A percentile compares a stretch with the other conserved stretches of the same genome.
These are phyloP conservation scores for Rhizoctonia solani DNA, from an alignment of 1,284 basidiomycete genomes.

Conservation along the genomic window DNA sequence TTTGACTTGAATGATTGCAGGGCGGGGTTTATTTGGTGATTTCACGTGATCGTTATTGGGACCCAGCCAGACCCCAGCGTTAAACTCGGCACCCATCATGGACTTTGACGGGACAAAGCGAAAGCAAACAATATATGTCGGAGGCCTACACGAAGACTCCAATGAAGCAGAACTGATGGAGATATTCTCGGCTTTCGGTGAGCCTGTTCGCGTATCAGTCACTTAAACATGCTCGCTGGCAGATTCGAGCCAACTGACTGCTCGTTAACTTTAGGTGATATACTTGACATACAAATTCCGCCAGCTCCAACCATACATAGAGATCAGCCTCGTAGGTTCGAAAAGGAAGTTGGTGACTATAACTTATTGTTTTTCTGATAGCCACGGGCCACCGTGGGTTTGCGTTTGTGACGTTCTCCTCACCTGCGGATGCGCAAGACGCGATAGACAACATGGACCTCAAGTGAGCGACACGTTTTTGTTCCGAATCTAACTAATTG, in stretches of 20 bases:
- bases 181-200: constrained; percentile 77
- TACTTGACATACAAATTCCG: constrained; percentile 79
- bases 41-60: neutral
- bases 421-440: constrained; percentile 78
- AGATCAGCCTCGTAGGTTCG: constrained; percentile 29
- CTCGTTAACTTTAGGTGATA: constrained; percentile 61
- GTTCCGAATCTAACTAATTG: neutral
- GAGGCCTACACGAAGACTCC: constrained; percentile 73
- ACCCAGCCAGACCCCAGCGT: neutral
- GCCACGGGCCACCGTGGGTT: constrained; percentile 80
- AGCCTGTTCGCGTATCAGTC: too few species aligned
- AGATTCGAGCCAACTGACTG: constrained; percentile 11
- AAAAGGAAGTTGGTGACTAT: neutral
- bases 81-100: constrained; percentile 13
- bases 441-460: constrained; percentile 89
- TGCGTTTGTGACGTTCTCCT: constrained; percentile 76
- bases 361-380: constrained; percentile 42
- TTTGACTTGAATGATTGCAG: too few species aligned
- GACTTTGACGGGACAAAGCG: constrained; percentile 66
- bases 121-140: constrained; percentile 80
- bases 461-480: constrained; percentile 60
- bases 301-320: constrained; percentile 63
- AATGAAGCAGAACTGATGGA: constrained; percentile 70
- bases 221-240: constrained; percentile 19
- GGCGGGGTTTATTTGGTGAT: constrained; percentile 28